phyloP scores from a whole-genome alignment of 2,329 filamentous ascomycete species.

The Diaporthe sp. region DNA sequence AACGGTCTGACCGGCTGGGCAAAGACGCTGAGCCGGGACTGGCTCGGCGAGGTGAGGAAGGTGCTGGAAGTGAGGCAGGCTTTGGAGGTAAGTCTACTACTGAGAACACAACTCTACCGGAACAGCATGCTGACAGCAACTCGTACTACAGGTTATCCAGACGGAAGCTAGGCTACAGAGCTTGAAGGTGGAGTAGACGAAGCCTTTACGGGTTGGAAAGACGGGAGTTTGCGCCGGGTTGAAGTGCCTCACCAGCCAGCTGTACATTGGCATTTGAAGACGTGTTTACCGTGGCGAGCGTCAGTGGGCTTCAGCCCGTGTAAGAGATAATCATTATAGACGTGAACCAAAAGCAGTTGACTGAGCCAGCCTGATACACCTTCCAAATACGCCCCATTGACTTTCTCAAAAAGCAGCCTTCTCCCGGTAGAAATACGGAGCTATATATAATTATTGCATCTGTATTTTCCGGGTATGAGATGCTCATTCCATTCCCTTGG shows the following conservation, averaged over 20 bases:
- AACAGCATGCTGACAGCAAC: conserved; percentile 45
- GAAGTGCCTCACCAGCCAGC: conserved; percentile 13
- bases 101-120: not conserved
- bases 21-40: conserved; percentile 93
- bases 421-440: too few relatives aligned
- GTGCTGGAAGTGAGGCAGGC: conserved; percentile 97
- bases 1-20: conserved; percentile 94
- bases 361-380: not conserved
- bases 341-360: conserved; percentile 33
- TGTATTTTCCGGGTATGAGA: not conserved
- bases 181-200: conserved; percentile 80
- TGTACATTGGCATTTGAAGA: conserved; percentile 32
- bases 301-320: conserved; percentile 27
- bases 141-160: conserved; percentile 78
- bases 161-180: conserved; percentile 92
- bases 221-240: not conserved
- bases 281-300: conserved; percentile 15
- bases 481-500: not conserved
- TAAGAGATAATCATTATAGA: conserved; percentile 39
- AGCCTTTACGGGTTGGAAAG: not conserved
- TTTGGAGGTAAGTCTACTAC: conserved; percentile 80
- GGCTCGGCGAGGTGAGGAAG: conserved; percentile 90
- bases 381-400: not conserved
- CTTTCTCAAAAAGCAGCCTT: not conserved
- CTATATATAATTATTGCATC: not conserved